A percentile compares a stretch with the other conserved stretches of the same genome.
Evolutionary conservation across 2,329 filamentous ascomycete genomes (phyloP).

Genomic region (Scytalidium sp.): DNA sequence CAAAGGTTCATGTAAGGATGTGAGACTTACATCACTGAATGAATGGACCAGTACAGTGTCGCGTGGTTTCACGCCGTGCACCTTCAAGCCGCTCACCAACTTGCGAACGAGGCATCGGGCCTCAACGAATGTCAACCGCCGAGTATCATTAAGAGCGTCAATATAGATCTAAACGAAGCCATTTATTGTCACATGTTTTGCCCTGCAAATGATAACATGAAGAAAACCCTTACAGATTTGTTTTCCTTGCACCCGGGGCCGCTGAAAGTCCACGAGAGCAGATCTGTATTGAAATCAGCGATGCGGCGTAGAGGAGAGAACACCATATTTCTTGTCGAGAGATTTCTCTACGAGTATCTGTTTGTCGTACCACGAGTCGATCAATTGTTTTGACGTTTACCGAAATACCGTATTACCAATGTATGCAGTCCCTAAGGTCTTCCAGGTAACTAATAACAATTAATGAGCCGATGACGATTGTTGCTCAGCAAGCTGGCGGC

Average conservation of each 20-base stretch:
- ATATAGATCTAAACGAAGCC: conserved; percentile 4
- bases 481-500: no score
- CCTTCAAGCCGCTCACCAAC: conserved; percentile 7
- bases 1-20: neutral
- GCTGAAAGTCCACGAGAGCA: conserved; percentile 4
- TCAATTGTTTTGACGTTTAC: no score
- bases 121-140: conserved; percentile 3
- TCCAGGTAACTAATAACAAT: no score
- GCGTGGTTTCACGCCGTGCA: conserved; percentile 6
- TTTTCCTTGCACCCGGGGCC: neutral
- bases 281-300: neutral
- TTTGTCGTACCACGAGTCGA: no score
- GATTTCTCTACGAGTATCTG: no score
- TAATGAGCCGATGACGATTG: no score
- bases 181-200: neutral
- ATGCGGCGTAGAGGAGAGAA: neutral
- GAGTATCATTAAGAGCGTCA: neutral
- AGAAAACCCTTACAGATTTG: conserved; percentile 1
- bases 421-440: no score
- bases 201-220: neutral
- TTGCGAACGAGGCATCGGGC: conserved; percentile 3
- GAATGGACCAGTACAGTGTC: conserved; percentile 7
- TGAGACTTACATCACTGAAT: conserved; percentile 8
- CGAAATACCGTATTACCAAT: no score
- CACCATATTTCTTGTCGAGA: neutral